phyloP scores from a whole-genome alignment of 331 rosid species.

The Stylosanthes scabra region DNA sequence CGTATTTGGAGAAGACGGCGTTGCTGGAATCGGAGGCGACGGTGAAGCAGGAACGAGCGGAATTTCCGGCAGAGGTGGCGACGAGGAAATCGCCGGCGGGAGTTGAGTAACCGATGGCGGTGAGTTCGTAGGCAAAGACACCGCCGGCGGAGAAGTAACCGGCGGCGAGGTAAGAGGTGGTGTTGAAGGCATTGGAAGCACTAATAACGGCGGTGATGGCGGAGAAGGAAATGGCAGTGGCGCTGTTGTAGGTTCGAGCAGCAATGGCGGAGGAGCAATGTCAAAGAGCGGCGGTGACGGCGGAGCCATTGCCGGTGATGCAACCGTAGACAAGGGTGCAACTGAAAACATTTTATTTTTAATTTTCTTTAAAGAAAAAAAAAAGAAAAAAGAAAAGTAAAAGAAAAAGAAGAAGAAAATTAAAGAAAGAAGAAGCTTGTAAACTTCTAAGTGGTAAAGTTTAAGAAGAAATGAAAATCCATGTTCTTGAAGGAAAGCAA shows the following conservation, averaged over 20 bases:
- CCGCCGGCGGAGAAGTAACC: no score
- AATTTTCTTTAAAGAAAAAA: background rate
- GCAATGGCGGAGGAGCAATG: conserved; percentile 7
- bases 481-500: conserved; percentile 26
- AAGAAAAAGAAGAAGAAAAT: background rate
- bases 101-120: conserved; percentile 4
- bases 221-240: conserved; percentile 10
- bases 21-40: conserved; percentile 9
- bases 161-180: conserved; percentile 1
- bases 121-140: conserved; percentile 12
- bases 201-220: background rate
- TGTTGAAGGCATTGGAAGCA: background rate
- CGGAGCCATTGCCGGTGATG: conserved; percentile 1
- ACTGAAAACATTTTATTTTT: conserved; percentile 15
- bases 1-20: background rate
- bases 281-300: background rate
- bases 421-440: background rate
- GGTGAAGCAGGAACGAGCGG: conserved; percentile 8
- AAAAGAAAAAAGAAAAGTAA: no score
- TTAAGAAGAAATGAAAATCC: background rate
- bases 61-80: background rate
- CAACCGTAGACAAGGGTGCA: conserved; percentile 12
- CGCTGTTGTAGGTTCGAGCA: background rate
- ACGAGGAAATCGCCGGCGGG: conserved; percentile 19
- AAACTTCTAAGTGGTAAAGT: background rate